These are phyloP conservation scores for Pseudocohnilembus persalinus DNA, from an alignment of 169 alveolate species.

Conservation along the genomic window DNA sequence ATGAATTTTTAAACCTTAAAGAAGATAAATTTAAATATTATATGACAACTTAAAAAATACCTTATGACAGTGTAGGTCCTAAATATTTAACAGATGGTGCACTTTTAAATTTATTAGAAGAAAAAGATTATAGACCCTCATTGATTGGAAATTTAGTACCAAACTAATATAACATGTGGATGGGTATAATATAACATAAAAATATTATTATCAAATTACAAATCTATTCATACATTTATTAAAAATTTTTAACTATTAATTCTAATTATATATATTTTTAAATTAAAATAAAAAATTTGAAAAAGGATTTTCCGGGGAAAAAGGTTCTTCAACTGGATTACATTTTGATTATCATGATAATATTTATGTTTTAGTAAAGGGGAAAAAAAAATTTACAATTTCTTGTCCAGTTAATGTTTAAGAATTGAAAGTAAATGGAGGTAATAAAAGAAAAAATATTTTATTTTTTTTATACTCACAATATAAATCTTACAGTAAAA, in stretches of 20 bases:
- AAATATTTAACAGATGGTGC: background rate
- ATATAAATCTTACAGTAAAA: too few relatives aligned
- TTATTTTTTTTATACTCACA: too few relatives aligned
- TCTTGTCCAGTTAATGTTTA: background rate
- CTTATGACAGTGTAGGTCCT: background rate
- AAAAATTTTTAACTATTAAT: too few relatives aligned
- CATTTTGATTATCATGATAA: background rate
- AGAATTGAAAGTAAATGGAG: background rate
- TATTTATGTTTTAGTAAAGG: background rate
- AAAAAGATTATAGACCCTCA: background rate
- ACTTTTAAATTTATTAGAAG: background rate
- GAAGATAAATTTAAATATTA: background rate
- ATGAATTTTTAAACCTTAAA: too few relatives aligned
- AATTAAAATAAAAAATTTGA: background rate
- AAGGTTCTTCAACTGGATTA: background rate
- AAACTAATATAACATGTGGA: background rate
- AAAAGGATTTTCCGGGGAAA: background rate
- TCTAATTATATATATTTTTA: too few relatives aligned
- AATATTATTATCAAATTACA: too few relatives aligned
- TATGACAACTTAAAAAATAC: background rate
- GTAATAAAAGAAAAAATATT: too few relatives aligned
- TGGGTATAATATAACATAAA: too few relatives aligned
- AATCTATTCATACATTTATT: too few relatives aligned
- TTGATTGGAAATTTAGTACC: background rate
- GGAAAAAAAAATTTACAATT: background rate